Evolutionary conservation across 495 filamentous ascomycete genomes (phyloP).

Genomic region (Hypoxylon cercidicola): DNA sequence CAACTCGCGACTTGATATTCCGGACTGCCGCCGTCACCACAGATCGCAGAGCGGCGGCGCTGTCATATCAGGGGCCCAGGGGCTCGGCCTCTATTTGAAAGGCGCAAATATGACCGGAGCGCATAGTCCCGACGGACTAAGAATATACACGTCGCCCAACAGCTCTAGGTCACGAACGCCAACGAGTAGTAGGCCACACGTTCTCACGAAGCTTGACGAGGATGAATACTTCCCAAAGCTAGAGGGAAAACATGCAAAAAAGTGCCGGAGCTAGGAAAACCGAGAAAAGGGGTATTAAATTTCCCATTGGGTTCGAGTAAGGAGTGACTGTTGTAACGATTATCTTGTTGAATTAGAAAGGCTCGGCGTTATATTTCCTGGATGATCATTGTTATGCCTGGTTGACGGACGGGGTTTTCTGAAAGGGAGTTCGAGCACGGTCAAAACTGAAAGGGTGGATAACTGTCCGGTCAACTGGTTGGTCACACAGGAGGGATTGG

Average conservation of each 20-base stretch:
- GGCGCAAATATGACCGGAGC: constrained; percentile 5
- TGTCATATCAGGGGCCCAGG: constrained; percentile 33
- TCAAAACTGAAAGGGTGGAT: constrained; percentile 14
- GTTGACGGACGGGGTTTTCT: not conserved
- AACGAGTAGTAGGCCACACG: constrained; percentile 36
- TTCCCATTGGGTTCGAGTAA: not conserved
- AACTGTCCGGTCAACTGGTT: not conserved
- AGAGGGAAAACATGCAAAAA: constrained; percentile 23
- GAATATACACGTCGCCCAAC: constrained; percentile 45
- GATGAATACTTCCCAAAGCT: constrained; percentile 42
- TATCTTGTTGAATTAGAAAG: constrained; percentile 11
- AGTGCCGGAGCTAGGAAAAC: constrained; percentile 2
- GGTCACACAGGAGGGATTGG: not conserved
- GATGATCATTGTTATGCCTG: not conserved
- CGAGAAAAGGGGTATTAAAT: not conserved
- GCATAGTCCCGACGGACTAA: constrained; percentile 36
- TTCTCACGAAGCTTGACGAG: constrained; percentile 36
- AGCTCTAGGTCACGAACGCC: constrained; percentile 52
- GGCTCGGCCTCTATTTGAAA: constrained; percentile 45
- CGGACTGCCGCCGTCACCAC: constrained; percentile 51
- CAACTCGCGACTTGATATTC: constrained; percentile 77
- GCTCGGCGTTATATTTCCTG: constrained; percentile 11
- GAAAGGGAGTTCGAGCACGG: not conserved
- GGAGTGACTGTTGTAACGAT: constrained; percentile 7
- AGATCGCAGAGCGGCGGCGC: constrained; percentile 51